Conservation (phyloP, 2,329 filamentous ascomycete species). For the Fusarium sp. region DNA sequence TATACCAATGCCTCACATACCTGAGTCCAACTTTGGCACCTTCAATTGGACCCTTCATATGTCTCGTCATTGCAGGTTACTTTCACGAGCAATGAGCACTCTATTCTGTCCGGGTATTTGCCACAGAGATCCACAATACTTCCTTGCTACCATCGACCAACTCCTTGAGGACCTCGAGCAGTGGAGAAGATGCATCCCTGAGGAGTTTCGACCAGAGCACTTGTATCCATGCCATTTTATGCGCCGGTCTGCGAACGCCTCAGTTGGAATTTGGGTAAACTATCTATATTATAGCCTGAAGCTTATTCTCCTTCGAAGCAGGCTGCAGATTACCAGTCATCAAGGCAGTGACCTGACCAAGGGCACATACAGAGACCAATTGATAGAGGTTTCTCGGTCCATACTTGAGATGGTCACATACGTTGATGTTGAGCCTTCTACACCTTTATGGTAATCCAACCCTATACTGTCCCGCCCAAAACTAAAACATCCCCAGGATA, state of each 20-base stretch:
- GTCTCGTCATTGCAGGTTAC: conserved; percentile 26
- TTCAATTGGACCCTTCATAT: conserved; percentile 32
- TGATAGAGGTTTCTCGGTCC: conserved; percentile 29
- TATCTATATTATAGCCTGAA: conserved; percentile 41
- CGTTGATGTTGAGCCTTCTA: conserved; percentile 40
- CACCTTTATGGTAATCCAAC: conserved; percentile 36
- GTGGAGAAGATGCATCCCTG: conserved; percentile 26
- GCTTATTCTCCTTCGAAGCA: conserved; percentile 29
- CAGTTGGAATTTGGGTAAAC: conserved; percentile 33
- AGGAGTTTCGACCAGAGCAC: conserved; percentile 20
- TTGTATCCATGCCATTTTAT: background rate
- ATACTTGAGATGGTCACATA: conserved; percentile 42
- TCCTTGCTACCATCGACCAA: conserved; percentile 15
- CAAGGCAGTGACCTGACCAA: background rate
- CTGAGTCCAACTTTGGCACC: conserved; percentile 37
- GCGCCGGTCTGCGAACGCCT: conserved; percentile 18
- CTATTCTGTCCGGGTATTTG: conserved; percentile 37
- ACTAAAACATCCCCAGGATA: conserved; percentile 14
- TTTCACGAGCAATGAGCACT: conserved; percentile 33
- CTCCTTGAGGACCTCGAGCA: conserved; percentile 35
- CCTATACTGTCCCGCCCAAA: rapidly evolving
- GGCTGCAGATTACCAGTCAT: conserved; percentile 13
- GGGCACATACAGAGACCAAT: background rate
- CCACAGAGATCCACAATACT: conserved; percentile 15
- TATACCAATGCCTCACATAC: conserved; percentile 30